Evolutionary conservation across 2,329 filamentous ascomycete genomes (phyloP).

Genomic region (Nemania sp.): DNA sequence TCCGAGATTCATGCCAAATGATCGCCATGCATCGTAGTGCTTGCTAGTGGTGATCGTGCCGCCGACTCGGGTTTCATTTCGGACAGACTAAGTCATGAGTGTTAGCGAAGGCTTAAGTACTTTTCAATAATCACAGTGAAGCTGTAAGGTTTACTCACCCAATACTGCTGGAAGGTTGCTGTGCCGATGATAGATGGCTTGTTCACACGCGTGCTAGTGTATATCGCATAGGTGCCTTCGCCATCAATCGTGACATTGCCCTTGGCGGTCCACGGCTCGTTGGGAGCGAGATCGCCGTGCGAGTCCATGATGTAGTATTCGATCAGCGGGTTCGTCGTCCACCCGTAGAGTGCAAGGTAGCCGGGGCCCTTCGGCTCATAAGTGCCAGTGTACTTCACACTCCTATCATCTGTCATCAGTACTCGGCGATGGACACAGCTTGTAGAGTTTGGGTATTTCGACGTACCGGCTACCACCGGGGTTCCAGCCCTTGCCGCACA

Average conservation of each 20-base stretch:
- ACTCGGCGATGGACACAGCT: too few species aligned
- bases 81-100: constrained; percentile 38
- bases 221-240: constrained; percentile 57
- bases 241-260: constrained; percentile 53
- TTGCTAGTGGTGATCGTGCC: constrained; percentile 56
- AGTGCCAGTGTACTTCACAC: constrained; percentile 43
- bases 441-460: background rate
- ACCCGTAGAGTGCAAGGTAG: constrained; percentile 62
- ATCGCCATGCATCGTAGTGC: constrained; percentile 59
- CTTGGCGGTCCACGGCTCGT: constrained; percentile 50
- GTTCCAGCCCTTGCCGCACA: constrained; percentile 63
- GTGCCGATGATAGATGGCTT: constrained; percentile 59
- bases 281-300: constrained; percentile 53
- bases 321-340: constrained; percentile 43
- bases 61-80: constrained; percentile 52
- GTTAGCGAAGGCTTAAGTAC: background rate
- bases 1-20: constrained; percentile 52
- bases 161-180: constrained; percentile 58
- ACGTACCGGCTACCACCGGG: constrained; percentile 52
- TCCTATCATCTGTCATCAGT: constrained; percentile 27
- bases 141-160: constrained; percentile 26
- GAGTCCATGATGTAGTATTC: constrained; percentile 63
- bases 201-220: constrained; percentile 51
- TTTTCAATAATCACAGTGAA: background rate
- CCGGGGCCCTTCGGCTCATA: constrained; percentile 44